Evolutionary conservation across 768 basidiomycete species (phyloP).

Genomic region (Trametes cubensis): DNA sequence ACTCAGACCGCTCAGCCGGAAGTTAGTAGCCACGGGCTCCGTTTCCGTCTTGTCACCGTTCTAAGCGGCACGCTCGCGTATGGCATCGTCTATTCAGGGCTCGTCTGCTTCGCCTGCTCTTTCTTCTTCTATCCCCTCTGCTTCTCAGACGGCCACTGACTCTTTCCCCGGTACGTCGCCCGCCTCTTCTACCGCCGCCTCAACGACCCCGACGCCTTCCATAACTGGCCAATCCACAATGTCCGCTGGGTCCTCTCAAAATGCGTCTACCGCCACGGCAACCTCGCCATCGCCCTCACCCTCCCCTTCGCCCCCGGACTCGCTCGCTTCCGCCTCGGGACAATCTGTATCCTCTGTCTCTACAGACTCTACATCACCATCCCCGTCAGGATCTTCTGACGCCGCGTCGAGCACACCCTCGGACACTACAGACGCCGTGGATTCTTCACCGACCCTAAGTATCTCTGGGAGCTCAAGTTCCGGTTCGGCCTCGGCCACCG

Average conservation of each 20-base stretch:
- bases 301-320: neutral
- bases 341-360: slow-evolving; percentile 13
- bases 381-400: slow-evolving; percentile 24
- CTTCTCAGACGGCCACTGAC: slow-evolving; percentile 25
- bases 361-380: slow-evolving; percentile 18
- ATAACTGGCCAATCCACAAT: slow-evolving; percentile 13
- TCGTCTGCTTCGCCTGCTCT: slow-evolving; percentile 23
- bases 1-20: neutral
- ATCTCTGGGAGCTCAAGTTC: slow-evolving; percentile 16
- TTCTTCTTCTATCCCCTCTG: slow-evolving; percentile 19
- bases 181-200: slow-evolving; percentile 26
- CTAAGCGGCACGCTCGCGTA: slow-evolving; percentile 5
- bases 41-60: neutral
- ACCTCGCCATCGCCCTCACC: neutral
- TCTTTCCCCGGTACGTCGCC: slow-evolving; percentile 26
- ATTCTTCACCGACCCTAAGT: slow-evolving; percentile 10
- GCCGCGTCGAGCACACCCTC: slow-evolving; percentile 6
- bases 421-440: slow-evolving; percentile 1
- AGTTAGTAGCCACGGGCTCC: neutral
- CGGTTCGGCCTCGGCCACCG: slow-evolving; percentile 10
- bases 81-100: slow-evolving; percentile 19
- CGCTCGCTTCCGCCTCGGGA: neutral
- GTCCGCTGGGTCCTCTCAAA: slow-evolving; percentile 6
- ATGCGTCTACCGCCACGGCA: neutral
- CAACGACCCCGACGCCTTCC: slow-evolving; percentile 10